Percentiles rank a stretch among this genome's conserved stretches.
These are phyloP conservation scores for Botrytis fragariae DNA, from an alignment of 2,329 filamentous ascomycete genomes.

Conservation along the genomic window DNA sequence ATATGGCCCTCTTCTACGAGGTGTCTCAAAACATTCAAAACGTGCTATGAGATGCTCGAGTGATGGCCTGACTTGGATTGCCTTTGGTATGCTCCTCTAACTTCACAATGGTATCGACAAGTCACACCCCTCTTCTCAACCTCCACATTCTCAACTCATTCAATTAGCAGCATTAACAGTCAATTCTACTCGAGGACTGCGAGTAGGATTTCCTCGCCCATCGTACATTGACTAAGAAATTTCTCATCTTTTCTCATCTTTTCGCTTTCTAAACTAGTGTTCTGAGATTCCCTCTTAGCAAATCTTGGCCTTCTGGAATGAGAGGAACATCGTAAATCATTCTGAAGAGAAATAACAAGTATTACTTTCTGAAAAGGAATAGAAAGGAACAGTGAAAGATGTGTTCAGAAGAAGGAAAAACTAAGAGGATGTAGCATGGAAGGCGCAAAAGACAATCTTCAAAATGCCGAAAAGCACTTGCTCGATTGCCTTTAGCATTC, in stretches of 20 bases:
- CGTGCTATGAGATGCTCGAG: neutral
- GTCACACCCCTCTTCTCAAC: neutral
- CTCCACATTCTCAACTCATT: neutral
- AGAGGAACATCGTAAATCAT: neutral
- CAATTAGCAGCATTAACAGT: neutral
- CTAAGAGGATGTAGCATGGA: neutral
- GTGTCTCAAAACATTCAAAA: neutral
- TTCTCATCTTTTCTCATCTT: neutral
- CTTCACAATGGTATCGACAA: neutral
- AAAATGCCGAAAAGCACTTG: too few species aligned
- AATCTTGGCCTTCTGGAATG: neutral
- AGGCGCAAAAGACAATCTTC: too few species aligned
- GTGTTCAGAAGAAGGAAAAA: neutral
- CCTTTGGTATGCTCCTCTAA: neutral
- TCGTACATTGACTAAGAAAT: neutral
- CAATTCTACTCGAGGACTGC: neutral
- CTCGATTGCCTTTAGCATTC: too few species aligned
- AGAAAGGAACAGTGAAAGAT: neutral
- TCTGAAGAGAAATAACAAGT: neutral
- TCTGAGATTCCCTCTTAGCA: neutral
- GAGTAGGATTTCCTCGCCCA: neutral
- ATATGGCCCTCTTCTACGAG: too few species aligned
- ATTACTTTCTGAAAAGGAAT: neutral
- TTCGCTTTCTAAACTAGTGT: neutral
- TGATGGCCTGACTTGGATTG: neutral